These are phyloP conservation scores for Globisporangium acanthophoron DNA, from an alignment of 352 stramenopile genomes.

Conservation along the genomic window DNA sequence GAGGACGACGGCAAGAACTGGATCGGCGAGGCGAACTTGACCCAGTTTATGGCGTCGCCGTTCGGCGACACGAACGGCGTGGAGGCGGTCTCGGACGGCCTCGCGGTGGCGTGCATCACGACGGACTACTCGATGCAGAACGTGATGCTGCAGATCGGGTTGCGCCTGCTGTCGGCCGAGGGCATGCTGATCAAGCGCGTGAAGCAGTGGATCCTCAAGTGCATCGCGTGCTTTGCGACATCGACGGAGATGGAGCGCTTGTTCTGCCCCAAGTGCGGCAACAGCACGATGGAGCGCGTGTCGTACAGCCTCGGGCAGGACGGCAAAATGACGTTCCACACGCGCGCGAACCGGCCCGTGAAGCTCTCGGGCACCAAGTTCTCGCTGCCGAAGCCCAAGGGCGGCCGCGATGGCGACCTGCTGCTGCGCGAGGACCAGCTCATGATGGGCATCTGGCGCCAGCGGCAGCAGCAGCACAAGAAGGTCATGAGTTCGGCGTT, in stretches of 20 bases:
- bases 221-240: slow-evolving; percentile 95
- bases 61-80: slow-evolving; percentile 71
- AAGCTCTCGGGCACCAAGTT: slow-evolving; percentile 97
- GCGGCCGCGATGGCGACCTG: slow-evolving; percentile 91
- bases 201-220: slow-evolving; percentile 96
- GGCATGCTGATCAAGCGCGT: slow-evolving; percentile 86
- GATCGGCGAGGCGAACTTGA: slow-evolving; percentile 65
- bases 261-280: slow-evolving; percentile 97
- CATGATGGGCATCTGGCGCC: slow-evolving; percentile 94
- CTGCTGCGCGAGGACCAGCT: slow-evolving; percentile 97
- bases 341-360: slow-evolving; percentile 65
- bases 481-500: slow-evolving; percentile 93
- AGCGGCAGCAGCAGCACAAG: slow-evolving; percentile 90
- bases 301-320: slow-evolving; percentile 92
- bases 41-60: slow-evolving; percentile 58
- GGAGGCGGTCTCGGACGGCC: slow-evolving; percentile 44
- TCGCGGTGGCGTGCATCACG: slow-evolving; percentile 76
- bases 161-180: slow-evolving; percentile 73
- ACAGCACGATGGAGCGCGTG: slow-evolving; percentile 93
- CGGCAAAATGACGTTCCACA: slow-evolving; percentile 87
- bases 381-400: slow-evolving; percentile 94
- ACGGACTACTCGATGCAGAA: slow-evolving; percentile 91
- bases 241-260: slow-evolving; percentile 90
- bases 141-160: slow-evolving; percentile 86
- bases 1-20: slow-evolving; percentile 88